Evolutionary conservation across 2,329 filamentous ascomycete genomes (phyloP), one percentile per base, ranked within the genome.

Genomic region (Penicillium sp.): DNA sequence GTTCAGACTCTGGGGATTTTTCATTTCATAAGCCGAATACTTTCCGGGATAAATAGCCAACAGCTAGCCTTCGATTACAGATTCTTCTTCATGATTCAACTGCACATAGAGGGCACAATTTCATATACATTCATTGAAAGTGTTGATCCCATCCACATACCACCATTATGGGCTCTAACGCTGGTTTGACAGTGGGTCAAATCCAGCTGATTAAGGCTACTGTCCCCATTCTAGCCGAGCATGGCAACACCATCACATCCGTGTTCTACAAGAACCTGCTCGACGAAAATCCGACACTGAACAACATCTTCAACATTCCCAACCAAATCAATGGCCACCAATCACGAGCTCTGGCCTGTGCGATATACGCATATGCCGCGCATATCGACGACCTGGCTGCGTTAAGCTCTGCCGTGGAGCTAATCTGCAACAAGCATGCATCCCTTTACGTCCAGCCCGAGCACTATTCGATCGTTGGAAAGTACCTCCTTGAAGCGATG

Each of bases 341-440:
- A 66, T 78, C 84, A 3, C 74, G 76, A n/a, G 86, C 87, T 2
- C 79, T 91, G 6, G 86, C 87, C 9, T 76, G 74, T 35, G 77
- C 87, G 1, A 81, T 90, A 41, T 81, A 86, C 56, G 82, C 81
- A 56, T 90, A 88, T 62, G 87, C 87, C 46, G 73, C 79, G 52
- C 82, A 89, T 70, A 87, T 89, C 66, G 81, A 85, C 66, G 78
- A 89, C 63, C 77, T 88, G 0, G 78, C 76, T 41, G 79, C 74
- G 18, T 75, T 90, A 4, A 66, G 66, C 10, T 75, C 79, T 0
- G 74, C 78, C 0, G 68, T 82, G 12, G 83, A 88, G 67, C 80
- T 84, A 60, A 89, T 92, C 56, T 86, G 83, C 66, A 81, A 89
- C 66, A 89, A 89, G 69, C 87, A 90, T 66, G 86, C 80, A 51